phyloP scores from a whole-genome alignment of 2,329 filamentous ascomycete genomes.

The Fragosphaeria purpurea region DNA sequence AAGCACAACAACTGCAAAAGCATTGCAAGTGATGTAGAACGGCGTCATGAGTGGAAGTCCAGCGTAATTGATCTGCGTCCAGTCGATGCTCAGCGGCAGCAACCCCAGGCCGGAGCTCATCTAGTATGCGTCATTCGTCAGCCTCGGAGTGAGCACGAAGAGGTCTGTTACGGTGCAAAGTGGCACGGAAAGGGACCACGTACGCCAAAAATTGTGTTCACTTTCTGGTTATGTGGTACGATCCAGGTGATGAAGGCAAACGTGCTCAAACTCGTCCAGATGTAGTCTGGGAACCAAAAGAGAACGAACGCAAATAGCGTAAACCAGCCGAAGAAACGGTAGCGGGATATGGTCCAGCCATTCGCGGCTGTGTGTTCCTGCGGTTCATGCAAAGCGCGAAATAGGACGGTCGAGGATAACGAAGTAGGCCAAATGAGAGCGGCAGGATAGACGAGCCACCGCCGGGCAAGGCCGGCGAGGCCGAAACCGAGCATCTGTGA shows the following conservation, averaged over 20 bases:
- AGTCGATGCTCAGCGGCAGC: conserved; percentile 10
- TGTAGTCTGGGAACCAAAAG: conserved; percentile 41
- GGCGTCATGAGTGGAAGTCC: conserved; percentile 19
- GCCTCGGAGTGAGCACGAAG: too few relatives aligned
- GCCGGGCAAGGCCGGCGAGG: conserved; percentile 38
- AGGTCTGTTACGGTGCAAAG: too few relatives aligned
- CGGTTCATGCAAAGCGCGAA: conserved; percentile 34
- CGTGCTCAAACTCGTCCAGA: conserved; percentile 33
- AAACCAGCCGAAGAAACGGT: conserved; percentile 34
- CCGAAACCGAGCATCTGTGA: conserved; percentile 49
- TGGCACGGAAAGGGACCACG: neutral
- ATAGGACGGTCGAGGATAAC: conserved; percentile 36
- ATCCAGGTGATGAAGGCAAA: conserved; percentile 49
- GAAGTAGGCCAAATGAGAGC: conserved; percentile 43
- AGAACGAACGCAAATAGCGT: conserved; percentile 39
- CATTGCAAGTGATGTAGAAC: conserved; percentile 53
- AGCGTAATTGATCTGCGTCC: conserved; percentile 10
- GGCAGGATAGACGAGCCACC: conserved; percentile 42
- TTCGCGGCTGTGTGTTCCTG: conserved; percentile 25
- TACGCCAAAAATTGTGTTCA: conserved; percentile 18
- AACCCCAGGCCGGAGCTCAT: conserved; percentile 15
- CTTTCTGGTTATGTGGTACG: conserved; percentile 27
- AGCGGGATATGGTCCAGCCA: conserved; percentile 33
- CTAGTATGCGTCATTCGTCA: conserved; percentile 5
- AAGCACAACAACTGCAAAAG: conserved; percentile 44